Percentiles rank a stretch among this genome's conserved stretches.
These are phyloP conservation scores for Margaritispora aquatica DNA, from an alignment of 495 filamentous ascomycete species.

Conservation along the genomic window DNA sequence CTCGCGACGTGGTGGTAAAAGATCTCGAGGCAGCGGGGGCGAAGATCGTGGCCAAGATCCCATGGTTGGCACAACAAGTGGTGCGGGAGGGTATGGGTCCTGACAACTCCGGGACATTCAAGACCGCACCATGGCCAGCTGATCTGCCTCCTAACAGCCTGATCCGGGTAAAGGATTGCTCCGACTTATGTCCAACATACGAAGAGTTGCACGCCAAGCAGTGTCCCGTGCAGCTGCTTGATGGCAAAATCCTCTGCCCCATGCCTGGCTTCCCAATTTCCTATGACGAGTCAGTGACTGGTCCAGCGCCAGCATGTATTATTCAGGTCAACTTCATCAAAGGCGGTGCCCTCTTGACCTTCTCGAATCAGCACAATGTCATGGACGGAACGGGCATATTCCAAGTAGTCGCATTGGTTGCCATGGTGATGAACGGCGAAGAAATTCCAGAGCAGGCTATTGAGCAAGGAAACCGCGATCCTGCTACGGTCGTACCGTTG, in stretches of 20 bases:
- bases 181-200: neutral
- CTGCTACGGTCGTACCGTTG: constrained; percentile 27
- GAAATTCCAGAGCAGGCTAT: constrained; percentile 17
- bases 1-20: neutral
- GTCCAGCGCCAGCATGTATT: constrained; percentile 28
- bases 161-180: constrained; percentile 2
- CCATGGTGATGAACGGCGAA: constrained; percentile 25
- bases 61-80: constrained; percentile 2
- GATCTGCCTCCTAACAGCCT: neutral
- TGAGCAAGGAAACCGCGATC: constrained; percentile 30
- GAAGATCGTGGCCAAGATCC: constrained; percentile 1
- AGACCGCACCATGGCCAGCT: constrained; percentile 1
- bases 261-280: constrained; percentile 28
- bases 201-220: neutral
- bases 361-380: constrained; percentile 34
- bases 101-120: neutral
- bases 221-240: neutral
- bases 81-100: neutral
- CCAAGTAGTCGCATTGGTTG: constrained; percentile 29
- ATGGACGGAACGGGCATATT: constrained; percentile 34
- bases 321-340: constrained; percentile 33
- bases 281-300: constrained; percentile 23
- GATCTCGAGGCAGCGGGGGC: constrained; percentile 14
- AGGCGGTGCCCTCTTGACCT: constrained; percentile 22
- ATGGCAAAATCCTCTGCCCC: constrained; percentile 2